Base-by-base conservation (phyloP, 2,329 filamentous ascomycete species). In the Cryphonectria japonica region DNA sequence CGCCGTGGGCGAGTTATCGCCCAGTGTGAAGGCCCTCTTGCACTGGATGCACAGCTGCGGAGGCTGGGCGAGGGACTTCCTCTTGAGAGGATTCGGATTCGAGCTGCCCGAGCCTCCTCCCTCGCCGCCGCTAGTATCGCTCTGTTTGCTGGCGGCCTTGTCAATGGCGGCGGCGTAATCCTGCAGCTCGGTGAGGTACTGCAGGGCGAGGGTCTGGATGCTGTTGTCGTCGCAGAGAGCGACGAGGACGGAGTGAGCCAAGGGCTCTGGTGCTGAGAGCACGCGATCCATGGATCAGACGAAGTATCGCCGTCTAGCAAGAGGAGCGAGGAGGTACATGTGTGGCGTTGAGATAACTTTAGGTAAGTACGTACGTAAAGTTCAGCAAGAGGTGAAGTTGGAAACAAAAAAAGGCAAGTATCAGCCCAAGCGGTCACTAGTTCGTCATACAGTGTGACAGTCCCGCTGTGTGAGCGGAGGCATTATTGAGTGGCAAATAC, bases 1-100 rank as follows among this genome's bases (percentile, higher is more conserved):
- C 13, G 71, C 71, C 46, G 52, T 61, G n/a, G 63, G 57, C 29
- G 46, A 66, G 46, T 72, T 71, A 39, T 59, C 13, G 19, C 37
- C 62, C 7, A 59, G 63, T 57, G 22, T 50, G 50, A 71, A 71
- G 13, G 66, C 71, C 5, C 37, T 14, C 16, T 54, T 69, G 69
- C 71, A 72, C 37, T 60, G 69, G 32, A 72, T 61, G 57, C 71
- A 71, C 43, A 72, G 54, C 7, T 71, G 71, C n/a, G 69, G 62
- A 1, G 68, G 66, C 37, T 60, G 52, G 7, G 66, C 37, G 22
- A 60, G 16, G 8, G 65, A 29, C 26, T 71, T 72, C 41, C 69
- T 69, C 13, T 72, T 71, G 1, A 69, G 50, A 1, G 65, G 50
- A 14, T 57, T 57, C 26, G 60, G 41, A 13, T 29, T 61, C 8